phyloP scores from a whole-genome alignment of 2,329 filamentous ascomycete genomes.

The Calycina marina region DNA sequence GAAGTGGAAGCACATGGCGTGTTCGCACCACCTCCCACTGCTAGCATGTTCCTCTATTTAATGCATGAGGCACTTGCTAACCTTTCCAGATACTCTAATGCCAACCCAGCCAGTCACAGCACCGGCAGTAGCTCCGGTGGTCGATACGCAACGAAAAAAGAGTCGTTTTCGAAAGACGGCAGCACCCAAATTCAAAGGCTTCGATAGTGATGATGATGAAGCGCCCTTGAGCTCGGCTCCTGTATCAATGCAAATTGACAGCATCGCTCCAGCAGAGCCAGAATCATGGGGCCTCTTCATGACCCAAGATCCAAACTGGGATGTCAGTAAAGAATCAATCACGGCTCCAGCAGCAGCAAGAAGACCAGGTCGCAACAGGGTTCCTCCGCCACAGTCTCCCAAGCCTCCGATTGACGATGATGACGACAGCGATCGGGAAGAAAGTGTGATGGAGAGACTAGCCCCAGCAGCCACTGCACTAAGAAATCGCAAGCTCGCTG shows the following conservation, averaged over 20 bases:
- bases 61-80: slow-evolving; percentile 3
- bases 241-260: slow-evolving; percentile 20
- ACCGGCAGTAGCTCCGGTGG: slow-evolving; percentile 1
- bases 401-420: slow-evolving; percentile 26
- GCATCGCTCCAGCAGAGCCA: slow-evolving; percentile 6
- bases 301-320: slow-evolving; percentile 29
- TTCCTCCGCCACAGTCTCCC: no score
- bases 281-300: slow-evolving; percentile 36
- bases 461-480: slow-evolving; percentile 63
- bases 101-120: slow-evolving; percentile 4
- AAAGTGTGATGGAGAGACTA: slow-evolving; percentile 53
- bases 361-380: slow-evolving; percentile 27
- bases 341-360: slow-evolving; percentile 7
- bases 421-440: slow-evolving; percentile 11
- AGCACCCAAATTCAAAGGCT: slow-evolving; percentile 55
- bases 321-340: slow-evolving; percentile 8
- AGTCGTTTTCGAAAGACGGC: slow-evolving; percentile 28
- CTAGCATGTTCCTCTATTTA: slow-evolving; percentile 11
- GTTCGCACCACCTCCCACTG: slow-evolving; percentile 16
- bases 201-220: slow-evolving; percentile 45
- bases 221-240: slow-evolving; percentile 22
- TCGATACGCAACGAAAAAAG: slow-evolving; percentile 10
- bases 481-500: slow-evolving; percentile 61
- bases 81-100: slow-evolving; percentile 7
- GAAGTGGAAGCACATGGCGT: slow-evolving; percentile 30